A percentile compares a stretch with the other conserved stretches of the same genome.
These are phyloP conservation scores for Chloridella minuta DNA, from an alignment of 352 stramenopile species.

Conservation along the genomic window DNA sequence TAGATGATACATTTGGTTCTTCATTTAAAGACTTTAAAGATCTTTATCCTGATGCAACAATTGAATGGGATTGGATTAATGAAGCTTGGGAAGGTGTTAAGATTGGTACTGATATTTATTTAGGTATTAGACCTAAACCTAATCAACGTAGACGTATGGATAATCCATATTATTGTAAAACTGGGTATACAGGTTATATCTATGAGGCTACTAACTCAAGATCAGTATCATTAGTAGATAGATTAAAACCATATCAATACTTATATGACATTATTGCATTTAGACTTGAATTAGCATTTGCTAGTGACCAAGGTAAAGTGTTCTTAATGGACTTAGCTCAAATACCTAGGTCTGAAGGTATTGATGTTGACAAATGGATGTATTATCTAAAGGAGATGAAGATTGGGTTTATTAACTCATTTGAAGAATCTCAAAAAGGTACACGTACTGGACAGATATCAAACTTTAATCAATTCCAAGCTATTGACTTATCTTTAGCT, in stretches of 20 bases:
- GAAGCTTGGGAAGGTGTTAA: background rate
- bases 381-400: background rate
- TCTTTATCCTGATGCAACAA: background rate
- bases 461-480: conserved; percentile 11
- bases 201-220: background rate
- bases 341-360: background rate
- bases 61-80: conserved; percentile 3
- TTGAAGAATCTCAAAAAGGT: conserved; percentile 5
- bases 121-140: background rate
- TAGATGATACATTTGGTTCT: background rate
- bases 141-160: conserved; percentile 6
- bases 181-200: background rate
- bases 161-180: conserved; percentile 11
- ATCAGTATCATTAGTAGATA: background rate
- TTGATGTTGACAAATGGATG: background rate
- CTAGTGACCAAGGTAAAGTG: background rate
- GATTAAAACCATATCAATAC: conserved; percentile 12
- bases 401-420: conserved; percentile 10
- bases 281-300: conserved; percentile 4
- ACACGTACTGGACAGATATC: background rate
- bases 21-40: background rate
- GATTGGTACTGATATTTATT: conserved; percentile 4
- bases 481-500: background rate
- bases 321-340: background rate
- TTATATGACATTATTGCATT: conserved; percentile 9